phyloP scores from a whole-genome alignment of 108 stramenopile species.

The Discostella pseudostelligera region DNA sequence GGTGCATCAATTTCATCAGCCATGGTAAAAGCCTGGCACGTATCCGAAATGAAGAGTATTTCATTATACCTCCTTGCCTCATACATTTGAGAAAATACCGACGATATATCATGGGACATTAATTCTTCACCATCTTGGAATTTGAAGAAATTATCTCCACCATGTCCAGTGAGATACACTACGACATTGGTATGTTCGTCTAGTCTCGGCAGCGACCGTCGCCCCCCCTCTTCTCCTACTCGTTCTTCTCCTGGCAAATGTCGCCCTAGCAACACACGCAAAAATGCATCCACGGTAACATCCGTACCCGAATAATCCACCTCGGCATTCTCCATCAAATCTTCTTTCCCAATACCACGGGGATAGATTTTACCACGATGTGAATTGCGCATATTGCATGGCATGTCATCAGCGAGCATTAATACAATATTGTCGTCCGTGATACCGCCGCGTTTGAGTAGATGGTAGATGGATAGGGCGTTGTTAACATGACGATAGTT shows the following conservation, averaged over 20 bases:
- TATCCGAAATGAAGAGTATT: slow-evolving; percentile 88
- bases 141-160: slow-evolving; percentile 96
- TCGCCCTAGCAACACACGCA: slow-evolving; percentile 68
- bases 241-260: slow-evolving; percentile 38
- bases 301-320: slow-evolving; percentile 93
- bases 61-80: slow-evolving; percentile 56
- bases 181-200: slow-evolving; percentile 68
- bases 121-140: slow-evolving; percentile 96
- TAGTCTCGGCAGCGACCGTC: slow-evolving; percentile 40
- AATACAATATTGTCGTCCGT: slow-evolving; percentile 83
- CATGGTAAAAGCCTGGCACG: slow-evolving; percentile 93
- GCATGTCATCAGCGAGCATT: slow-evolving; percentile 90
- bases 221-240: background rate
- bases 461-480: slow-evolving; percentile 73
- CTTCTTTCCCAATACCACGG: slow-evolving; percentile 45
- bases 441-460: slow-evolving; percentile 63
- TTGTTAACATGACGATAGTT: slow-evolving; percentile 94
- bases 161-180: slow-evolving; percentile 94
- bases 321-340: slow-evolving; percentile 66
- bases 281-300: slow-evolving; percentile 91
- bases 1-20: slow-evolving; percentile 53
- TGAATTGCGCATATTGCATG: slow-evolving; percentile 72
- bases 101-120: slow-evolving; percentile 72
- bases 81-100: slow-evolving; percentile 69
- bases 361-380: slow-evolving; percentile 66